These are phyloP conservation scores for Penicillium frequentans DNA, from an alignment of 2,329 filamentous ascomycete genomes.

Conservation along the genomic window DNA sequence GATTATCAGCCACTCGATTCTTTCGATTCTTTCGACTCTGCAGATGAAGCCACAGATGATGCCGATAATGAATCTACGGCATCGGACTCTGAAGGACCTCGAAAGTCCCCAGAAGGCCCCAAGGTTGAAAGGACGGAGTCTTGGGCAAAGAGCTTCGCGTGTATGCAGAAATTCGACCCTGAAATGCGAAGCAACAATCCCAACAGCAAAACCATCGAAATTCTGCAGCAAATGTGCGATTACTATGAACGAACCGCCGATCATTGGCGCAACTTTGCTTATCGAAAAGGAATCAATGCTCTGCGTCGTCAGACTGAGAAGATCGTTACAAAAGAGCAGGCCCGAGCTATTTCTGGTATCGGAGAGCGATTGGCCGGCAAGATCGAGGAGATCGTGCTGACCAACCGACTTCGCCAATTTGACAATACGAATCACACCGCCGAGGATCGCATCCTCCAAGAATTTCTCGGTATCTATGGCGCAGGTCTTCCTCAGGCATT, in stretches of 20 bases:
- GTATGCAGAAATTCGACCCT: constrained; percentile 59
- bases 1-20: constrained; percentile 36
- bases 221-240: constrained; percentile 74
- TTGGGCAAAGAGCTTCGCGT: constrained; percentile 53
- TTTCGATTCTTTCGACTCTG: constrained; percentile 30
- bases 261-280: constrained; percentile 72
- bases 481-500: constrained; percentile 70
- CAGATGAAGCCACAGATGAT: constrained; percentile 18
- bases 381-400: constrained; percentile 84
- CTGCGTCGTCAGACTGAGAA: constrained; percentile 65
- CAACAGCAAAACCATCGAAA: constrained; percentile 72
- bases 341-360: constrained; percentile 65
- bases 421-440: constrained; percentile 70
- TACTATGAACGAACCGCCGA: constrained; percentile 77
- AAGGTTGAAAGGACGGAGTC: constrained; percentile 11
- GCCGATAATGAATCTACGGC: constrained; percentile 17
- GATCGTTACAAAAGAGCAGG: constrained; percentile 69
- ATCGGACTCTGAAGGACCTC: background rate
- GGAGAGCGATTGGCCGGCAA: constrained; percentile 75
- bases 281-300: constrained; percentile 73
- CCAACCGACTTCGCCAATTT: constrained; percentile 68
- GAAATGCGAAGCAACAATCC: constrained; percentile 56
- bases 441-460: constrained; percentile 62
- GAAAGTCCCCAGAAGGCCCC: background rate
- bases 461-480: constrained; percentile 78